Evolutionary conservation across 23 red algal species (phyloP).

Genomic region (Porphyridium purpureum): DNA sequence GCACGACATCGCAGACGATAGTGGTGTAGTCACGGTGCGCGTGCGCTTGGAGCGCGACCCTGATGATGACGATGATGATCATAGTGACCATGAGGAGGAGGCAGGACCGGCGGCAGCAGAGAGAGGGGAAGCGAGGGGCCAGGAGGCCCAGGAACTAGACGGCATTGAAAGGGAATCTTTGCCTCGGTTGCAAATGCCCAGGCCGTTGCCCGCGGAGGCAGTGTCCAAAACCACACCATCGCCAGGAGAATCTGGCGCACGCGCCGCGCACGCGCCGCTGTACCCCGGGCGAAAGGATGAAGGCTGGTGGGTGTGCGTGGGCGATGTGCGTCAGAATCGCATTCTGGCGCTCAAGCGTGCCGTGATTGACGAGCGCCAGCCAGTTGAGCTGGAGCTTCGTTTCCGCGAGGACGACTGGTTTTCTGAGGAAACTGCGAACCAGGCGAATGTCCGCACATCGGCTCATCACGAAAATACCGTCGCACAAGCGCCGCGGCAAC

Average conservation of each 20-base stretch:
- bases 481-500: too few relatives aligned
- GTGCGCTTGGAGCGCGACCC: constrained; percentile 11
- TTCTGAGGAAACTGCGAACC: not conserved
- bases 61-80: constrained; percentile 34
- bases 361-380: not conserved
- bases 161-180: too few relatives aligned
- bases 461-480: too few relatives aligned
- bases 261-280: constrained; percentile 17
- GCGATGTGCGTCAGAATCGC: constrained; percentile 21
- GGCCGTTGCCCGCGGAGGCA: too few relatives aligned
- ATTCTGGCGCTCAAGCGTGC: constrained; percentile 36
- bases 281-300: constrained; percentile 57
- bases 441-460: not conserved
- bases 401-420: too few relatives aligned
- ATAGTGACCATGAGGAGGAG: not conserved
- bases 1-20: constrained; percentile 5
- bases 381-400: not conserved
- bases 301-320: constrained; percentile 81
- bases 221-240: too few relatives aligned
- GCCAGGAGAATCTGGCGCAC: too few relatives aligned
- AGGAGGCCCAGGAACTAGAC: too few relatives aligned
- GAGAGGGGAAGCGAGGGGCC: too few relatives aligned
- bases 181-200: too few relatives aligned
- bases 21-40: not conserved
- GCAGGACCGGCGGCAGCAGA: not conserved